These are phyloP conservation scores for Microdochium paspali DNA, from an alignment of 2,329 filamentous ascomycete species.

Conservation along the genomic window DNA sequence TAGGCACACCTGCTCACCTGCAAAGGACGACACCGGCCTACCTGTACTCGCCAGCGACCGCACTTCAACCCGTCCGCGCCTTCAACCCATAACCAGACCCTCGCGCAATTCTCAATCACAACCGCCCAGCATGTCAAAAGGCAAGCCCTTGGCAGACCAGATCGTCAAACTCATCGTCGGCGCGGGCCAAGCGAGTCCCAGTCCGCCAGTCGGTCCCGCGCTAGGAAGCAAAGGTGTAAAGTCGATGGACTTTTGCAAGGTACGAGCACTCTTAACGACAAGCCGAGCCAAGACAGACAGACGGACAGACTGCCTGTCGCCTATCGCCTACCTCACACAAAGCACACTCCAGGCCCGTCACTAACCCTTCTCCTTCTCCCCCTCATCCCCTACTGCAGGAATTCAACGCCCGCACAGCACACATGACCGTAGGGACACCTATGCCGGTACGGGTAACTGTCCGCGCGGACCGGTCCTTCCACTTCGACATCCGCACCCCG, in stretches of 20 bases:
- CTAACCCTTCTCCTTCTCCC: neutral
- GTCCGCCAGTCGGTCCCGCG: constrained; percentile 91
- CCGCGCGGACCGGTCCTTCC: constrained; percentile 84
- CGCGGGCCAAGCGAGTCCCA: constrained; percentile 88
- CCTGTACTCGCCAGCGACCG: no score
- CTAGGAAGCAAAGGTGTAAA: constrained; percentile 97
- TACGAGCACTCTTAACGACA: constrained; percentile 21
- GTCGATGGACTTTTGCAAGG: constrained; percentile 99
- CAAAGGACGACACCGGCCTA: no score
- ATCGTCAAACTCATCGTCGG: constrained; percentile 97
- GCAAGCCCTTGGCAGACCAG: constrained; percentile 44
- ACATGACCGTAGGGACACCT: constrained; percentile 74
- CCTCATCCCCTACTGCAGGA: constrained; percentile 47
- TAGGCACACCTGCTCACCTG: no score
- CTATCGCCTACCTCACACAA: no score
- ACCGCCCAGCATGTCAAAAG: constrained; percentile 40
- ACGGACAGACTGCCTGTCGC: no score
- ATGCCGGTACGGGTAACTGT: constrained; percentile 87
- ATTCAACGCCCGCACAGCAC: constrained; percentile 89
- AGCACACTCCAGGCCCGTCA: neutral
- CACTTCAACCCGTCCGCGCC: no score
- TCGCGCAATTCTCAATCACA: constrained; percentile 1
- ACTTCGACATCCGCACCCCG: constrained; percentile 87
- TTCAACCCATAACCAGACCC: no score
- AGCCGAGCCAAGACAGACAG: neutral